These are phyloP conservation scores for Thielaviopsis populi DNA, from an alignment of 2,329 filamentous ascomycete species.

Conservation along the genomic window DNA sequence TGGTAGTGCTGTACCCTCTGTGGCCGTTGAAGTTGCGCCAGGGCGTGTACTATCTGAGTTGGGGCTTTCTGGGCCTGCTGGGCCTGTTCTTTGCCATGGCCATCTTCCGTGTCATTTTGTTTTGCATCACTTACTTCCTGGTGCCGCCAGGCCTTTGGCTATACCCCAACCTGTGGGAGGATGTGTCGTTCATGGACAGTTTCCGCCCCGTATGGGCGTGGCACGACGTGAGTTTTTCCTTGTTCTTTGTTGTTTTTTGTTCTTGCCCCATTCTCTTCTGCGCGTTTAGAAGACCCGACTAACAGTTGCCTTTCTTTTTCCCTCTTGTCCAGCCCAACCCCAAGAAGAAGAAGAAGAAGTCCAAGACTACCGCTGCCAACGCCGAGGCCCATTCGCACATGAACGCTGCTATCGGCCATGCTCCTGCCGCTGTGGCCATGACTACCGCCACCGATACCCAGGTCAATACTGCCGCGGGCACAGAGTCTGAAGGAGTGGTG, in stretches of 20 bases:
- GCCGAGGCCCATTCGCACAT: constrained; percentile 29
- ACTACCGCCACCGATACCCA: constrained; percentile 44
- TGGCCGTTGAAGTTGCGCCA: constrained; percentile 86
- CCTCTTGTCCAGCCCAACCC: constrained; percentile 25
- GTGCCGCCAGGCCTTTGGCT: constrained; percentile 86
- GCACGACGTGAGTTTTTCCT: constrained; percentile 60
- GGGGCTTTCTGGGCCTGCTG: constrained; percentile 78
- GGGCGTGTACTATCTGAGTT: constrained; percentile 93
- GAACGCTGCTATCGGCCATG: constrained; percentile 38
- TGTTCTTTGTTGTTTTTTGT: background rate
- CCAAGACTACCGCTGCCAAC: constrained; percentile 25
- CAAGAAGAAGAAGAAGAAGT: constrained; percentile 45
- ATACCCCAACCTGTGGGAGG: constrained; percentile 94
- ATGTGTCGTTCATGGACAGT: constrained; percentile 95
- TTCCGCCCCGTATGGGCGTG: constrained; percentile 95
- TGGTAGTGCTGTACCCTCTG: constrained; percentile 84
- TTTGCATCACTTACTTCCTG: constrained; percentile 79
- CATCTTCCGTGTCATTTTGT: constrained; percentile 88
- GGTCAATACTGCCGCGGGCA: constrained; percentile 33
- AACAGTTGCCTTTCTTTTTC: constrained; percentile 22
- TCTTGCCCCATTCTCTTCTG: background rate
- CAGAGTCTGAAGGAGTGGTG: background rate
- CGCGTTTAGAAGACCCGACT: constrained; percentile 15
- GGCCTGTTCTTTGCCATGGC: constrained; percentile 96
- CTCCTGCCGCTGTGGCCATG: constrained; percentile 36